phyloP scores from a whole-genome alignment of 805 yeast species.

The Peterozyma xylosa region DNA sequence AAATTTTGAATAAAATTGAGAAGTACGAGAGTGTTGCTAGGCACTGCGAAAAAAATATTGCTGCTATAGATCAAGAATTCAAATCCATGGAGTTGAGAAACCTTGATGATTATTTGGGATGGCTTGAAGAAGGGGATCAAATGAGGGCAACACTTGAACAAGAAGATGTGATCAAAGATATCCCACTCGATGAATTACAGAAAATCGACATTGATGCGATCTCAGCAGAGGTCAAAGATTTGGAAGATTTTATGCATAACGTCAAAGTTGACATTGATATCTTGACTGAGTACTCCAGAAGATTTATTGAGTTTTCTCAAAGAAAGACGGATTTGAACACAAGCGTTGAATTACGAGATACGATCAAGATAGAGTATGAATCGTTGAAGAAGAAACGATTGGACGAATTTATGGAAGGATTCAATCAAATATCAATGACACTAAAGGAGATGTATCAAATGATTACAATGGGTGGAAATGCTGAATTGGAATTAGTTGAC shows the following conservation, averaged over 20 bases:
- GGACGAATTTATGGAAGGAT: conserved; percentile 92
- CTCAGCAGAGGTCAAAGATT: conserved; percentile 40
- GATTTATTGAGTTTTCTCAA: conserved; percentile 54
- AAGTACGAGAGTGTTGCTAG: conserved; percentile 35
- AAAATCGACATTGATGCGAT: conserved; percentile 39
- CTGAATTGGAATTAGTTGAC: conserved; percentile 92
- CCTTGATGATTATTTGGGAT: conserved; percentile 37
- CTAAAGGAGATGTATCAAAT: conserved; percentile 95
- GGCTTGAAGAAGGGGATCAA: conserved; percentile 33
- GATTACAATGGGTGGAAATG: conserved; percentile 99
- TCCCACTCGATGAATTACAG: conserved; percentile 44
- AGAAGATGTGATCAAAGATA: conserved; percentile 29
- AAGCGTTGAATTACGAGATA: conserved; percentile 63
- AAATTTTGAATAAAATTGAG: conserved; percentile 56
- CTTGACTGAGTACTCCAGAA: conserved; percentile 65
- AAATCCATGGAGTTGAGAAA: conserved; percentile 44
- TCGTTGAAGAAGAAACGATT: conserved; percentile 65
- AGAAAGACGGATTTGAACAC: conserved; percentile 61
- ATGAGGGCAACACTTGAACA: conserved; percentile 13
- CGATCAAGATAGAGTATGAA: conserved; percentile 52
- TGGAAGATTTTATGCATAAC: conserved; percentile 48
- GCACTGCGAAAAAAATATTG: conserved; percentile 30
- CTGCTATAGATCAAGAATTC: conserved; percentile 31
- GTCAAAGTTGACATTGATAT: conserved; percentile 66
- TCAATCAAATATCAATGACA: conserved; percentile 75